phyloP scores from a whole-genome alignment of 768 basidiomycete genomes.

The Gymnopilus junonius region DNA sequence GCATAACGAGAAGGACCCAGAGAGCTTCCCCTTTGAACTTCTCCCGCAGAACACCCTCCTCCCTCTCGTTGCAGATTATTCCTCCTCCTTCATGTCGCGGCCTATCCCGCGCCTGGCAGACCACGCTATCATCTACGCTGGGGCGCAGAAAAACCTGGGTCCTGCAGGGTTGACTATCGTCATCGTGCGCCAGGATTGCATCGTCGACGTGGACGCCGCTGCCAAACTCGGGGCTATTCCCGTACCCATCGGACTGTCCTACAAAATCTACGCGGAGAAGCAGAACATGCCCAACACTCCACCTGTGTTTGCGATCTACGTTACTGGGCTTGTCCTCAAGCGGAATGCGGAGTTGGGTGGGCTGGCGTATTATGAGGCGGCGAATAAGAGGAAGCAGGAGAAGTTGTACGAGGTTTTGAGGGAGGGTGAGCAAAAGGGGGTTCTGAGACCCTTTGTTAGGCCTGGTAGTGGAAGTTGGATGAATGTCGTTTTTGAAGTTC shows the following conservation, averaged over 20 bases:
- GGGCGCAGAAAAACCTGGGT: conserved; percentile 97
- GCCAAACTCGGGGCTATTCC: conserved; percentile 71
- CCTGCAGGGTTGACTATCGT: conserved; percentile 92
- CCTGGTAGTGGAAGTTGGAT: conserved; percentile 87
- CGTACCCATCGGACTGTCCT: conserved; percentile 80
- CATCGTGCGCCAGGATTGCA: conserved; percentile 93
- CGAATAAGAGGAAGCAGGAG: conserved; percentile 74
- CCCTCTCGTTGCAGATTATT: conserved; percentile 94
- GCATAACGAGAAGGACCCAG: conserved; percentile 50
- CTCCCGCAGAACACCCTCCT: conserved; percentile 60
- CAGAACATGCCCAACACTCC: conserved; percentile 92
- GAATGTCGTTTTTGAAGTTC: conserved; percentile 89
- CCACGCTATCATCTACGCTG: conserved; percentile 95
- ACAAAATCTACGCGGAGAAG: conserved; percentile 79
- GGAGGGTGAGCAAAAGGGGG: conserved; percentile 70
- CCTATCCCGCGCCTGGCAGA: conserved; percentile 87
- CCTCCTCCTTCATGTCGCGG: conserved; percentile 95
- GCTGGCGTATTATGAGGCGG: conserved; percentile 61
- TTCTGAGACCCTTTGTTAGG: conserved; percentile 74
- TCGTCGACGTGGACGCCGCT: conserved; percentile 88
- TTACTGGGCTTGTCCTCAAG: conserved; percentile 83
- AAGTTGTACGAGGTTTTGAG: conserved; percentile 77
- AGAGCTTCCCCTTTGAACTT: conserved; percentile 83
- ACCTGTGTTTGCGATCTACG: conserved; percentile 88
- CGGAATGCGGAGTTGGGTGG: conserved; percentile 71